Percentiles rank a stretch among this genome's conserved stretches.
These are phyloP conservation scores for Gillenia trifoliata DNA, from an alignment of 306 rosid genomes.

Conservation along the genomic window DNA sequence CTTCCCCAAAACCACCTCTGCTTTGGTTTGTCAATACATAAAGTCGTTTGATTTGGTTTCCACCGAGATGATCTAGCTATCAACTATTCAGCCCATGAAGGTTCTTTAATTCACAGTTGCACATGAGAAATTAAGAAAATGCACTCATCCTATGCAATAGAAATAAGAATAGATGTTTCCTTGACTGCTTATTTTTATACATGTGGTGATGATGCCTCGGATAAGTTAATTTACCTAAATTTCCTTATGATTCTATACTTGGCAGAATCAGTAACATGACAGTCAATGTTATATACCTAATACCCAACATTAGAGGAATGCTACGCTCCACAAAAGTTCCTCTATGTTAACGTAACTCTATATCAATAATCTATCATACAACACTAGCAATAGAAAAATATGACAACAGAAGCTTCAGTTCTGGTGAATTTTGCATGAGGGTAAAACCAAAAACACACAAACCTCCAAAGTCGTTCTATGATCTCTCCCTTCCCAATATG, in stretches of 20 bases:
- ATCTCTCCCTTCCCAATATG: constrained; percentile 82
- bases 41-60: background rate
- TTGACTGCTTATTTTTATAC: background rate
- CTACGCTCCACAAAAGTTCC: background rate
- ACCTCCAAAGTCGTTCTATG: constrained; percentile 85
- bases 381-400: background rate
- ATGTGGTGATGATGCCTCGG: background rate
- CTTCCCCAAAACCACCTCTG: background rate
- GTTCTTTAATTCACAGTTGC: too few relatives aligned
- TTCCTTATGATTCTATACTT: background rate
- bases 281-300: background rate
- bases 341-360: background rate
- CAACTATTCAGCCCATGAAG: background rate
- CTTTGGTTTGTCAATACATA: background rate
- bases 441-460: constrained; percentile 18
- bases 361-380: background rate
- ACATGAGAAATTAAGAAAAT: background rate
- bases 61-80: background rate
- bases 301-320: too few relatives aligned
- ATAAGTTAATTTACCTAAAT: background rate
- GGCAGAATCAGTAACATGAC: background rate
- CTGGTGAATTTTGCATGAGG: constrained; percentile 5
- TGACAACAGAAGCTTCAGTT: background rate
- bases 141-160: background rate
- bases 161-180: background rate